These are phyloP conservation scores for Daldinia grandis DNA, from an alignment of 495 filamentous ascomycete genomes.

Conservation along the genomic window DNA sequence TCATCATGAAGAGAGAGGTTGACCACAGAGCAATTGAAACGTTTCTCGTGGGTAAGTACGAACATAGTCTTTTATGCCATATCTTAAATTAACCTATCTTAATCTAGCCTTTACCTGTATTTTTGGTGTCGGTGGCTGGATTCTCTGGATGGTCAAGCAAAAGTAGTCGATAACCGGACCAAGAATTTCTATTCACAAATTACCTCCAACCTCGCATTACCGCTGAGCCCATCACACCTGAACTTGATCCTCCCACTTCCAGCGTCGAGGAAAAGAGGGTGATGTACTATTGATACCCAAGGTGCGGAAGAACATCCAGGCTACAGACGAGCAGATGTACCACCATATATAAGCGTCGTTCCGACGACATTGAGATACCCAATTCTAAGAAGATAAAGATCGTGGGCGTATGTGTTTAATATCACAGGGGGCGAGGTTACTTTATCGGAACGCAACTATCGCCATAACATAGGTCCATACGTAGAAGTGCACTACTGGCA, in stretches of 20 bases:
- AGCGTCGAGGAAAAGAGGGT: neutral
- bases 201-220: no score
- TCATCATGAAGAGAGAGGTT: slow-evolving; percentile 35
- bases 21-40: slow-evolving; percentile 38
- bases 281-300: neutral
- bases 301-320: neutral
- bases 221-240: no score
- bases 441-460: neutral
- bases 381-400: neutral
- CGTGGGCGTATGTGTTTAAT: neutral
- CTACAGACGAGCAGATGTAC: slow-evolving; percentile 4
- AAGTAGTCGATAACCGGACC: slow-evolving; percentile 26
- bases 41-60: slow-evolving; percentile 29
- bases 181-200: neutral
- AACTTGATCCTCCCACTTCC: neutral
- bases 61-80: neutral
- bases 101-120: slow-evolving; percentile 33
- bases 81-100: slow-evolving; percentile 5
- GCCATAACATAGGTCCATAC: neutral
- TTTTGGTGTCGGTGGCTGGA: slow-evolving; percentile 41
- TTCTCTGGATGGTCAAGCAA: slow-evolving; percentile 40
- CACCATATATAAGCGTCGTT: neutral
- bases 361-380: neutral
- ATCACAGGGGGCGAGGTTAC: neutral
- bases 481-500: neutral